Conservation (phyloP, 2,329 filamentous ascomycete species). For the Penicillium sp. region DNA sequence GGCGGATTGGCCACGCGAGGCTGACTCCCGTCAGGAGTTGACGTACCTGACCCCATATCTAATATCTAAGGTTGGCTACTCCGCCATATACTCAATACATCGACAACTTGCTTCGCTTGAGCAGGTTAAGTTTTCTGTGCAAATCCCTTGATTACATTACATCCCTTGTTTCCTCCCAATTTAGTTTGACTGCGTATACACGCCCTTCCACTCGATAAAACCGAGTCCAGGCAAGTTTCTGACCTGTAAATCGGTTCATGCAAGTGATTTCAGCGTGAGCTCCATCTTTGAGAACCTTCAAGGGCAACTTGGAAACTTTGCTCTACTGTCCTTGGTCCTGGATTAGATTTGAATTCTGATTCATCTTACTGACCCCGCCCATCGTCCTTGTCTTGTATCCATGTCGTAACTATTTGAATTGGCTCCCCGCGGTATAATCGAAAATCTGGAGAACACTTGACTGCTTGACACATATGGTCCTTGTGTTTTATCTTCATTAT, state of each 20-base stretch:
- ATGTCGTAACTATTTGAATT: conserved; percentile 10
- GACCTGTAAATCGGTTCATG: conserved; percentile 14
- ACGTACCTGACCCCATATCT: not conserved
- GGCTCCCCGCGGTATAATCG: not conserved
- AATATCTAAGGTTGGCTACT: not conserved
- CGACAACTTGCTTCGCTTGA: not conserved
- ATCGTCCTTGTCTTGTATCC: not conserved
- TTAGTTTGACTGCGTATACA: not conserved
- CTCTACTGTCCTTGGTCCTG: not conserved
- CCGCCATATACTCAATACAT: not conserved
- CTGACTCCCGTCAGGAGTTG: not conserved
- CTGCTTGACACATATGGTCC: not conserved
- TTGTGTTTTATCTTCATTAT: conserved; percentile 10
- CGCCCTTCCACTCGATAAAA: not conserved
- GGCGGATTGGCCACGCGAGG: not conserved
- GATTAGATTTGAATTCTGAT: not conserved
- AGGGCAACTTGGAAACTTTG: not conserved
- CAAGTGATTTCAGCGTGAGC: conserved; percentile 1
- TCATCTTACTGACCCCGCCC: not conserved
- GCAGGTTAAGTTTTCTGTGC: not conserved
- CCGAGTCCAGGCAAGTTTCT: not conserved
- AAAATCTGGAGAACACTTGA: not conserved
- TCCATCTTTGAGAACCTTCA: not conserved
- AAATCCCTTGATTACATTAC: not conserved
- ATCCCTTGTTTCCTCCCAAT: conserved; percentile 17